Percentiles rank a stretch among this genome's conserved stretches.
phyloP scores from a whole-genome alignment of 805 yeast genomes.

The Nakazawaea wyomingensis region DNA sequence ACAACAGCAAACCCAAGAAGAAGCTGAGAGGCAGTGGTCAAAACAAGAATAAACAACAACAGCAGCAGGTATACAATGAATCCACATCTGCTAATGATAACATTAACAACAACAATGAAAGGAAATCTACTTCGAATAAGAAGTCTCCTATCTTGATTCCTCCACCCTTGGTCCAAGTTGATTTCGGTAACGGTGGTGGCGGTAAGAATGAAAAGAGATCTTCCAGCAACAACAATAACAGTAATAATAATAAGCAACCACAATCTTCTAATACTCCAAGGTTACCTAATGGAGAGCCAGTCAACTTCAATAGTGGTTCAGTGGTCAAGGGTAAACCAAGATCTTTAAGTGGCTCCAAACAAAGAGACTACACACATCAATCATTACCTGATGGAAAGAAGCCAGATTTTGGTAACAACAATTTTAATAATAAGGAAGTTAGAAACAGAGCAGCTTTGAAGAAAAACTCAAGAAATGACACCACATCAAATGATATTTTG shows the following conservation, averaged over 20 bases:
- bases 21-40: not conserved
- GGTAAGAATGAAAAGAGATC: not conserved
- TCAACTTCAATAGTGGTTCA: not conserved
- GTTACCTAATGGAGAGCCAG: constrained; percentile 2
- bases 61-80: not conserved
- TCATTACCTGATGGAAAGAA: constrained; percentile 10
- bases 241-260: not conserved
- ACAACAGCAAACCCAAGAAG: not conserved
- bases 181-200: constrained; percentile 8
- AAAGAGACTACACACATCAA: constrained; percentile 2
- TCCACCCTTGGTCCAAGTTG: constrained; percentile 11
- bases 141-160: constrained; percentile 10
- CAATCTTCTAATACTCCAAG: not conserved
- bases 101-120: not conserved
- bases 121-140: not conserved
- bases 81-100: not conserved
- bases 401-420: constrained; percentile 13
- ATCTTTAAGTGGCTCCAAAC: not conserved
- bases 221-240: not conserved
- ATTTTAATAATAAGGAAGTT: not conserved
- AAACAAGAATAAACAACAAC: not conserved
- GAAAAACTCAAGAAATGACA: constrained; percentile 6
- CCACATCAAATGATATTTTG: constrained; percentile 7
- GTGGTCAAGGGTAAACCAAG: not conserved
- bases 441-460: constrained; percentile 3